Conservation (phyloP, 768 basidiomycete species). For the Pulveroboletus ravenelii region DNA sequence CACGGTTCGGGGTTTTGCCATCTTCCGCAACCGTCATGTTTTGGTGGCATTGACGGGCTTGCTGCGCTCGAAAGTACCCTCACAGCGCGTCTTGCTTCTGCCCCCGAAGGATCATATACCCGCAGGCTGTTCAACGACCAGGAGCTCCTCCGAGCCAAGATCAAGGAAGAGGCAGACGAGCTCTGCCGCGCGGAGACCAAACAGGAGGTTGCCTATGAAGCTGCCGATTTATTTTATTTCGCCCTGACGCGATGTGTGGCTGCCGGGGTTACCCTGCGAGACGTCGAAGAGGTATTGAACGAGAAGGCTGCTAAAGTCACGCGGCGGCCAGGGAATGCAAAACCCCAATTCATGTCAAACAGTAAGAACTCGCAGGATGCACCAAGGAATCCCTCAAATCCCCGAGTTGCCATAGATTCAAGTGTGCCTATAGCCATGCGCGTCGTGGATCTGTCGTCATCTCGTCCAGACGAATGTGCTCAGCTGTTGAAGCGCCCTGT, state of each 20-base stretch:
- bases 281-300: constrained; percentile 83
- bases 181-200: constrained; percentile 77
- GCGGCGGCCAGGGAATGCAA: constrained; percentile 86
- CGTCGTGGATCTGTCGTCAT: constrained; percentile 52
- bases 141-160: constrained; percentile 82
- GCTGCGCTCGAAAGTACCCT: constrained; percentile 79
- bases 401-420: constrained; percentile 20
- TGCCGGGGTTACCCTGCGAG: constrained; percentile 73
- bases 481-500: constrained; percentile 84
- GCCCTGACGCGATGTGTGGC: constrained; percentile 79
- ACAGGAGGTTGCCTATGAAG: constrained; percentile 89
- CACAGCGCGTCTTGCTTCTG: constrained; percentile 60
- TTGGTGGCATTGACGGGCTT: constrained; percentile 76
- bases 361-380: constrained; percentile 20
- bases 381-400: constrained; percentile 26
- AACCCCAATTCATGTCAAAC: constrained; percentile 62
- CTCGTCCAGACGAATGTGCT: constrained; percentile 50
- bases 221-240: constrained; percentile 94
- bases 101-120: constrained; percentile 92
- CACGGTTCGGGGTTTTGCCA: constrained; percentile 94
- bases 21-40: constrained; percentile 82
- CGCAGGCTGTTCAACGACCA: constrained; percentile 78
- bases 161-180: constrained; percentile 98
- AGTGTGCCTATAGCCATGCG: constrained; percentile 71
- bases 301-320: constrained; percentile 82